These are phyloP conservation scores for Aspergillus niger DNA, from an alignment of 2,329 filamentous ascomycete genomes.

Conservation along the genomic window DNA sequence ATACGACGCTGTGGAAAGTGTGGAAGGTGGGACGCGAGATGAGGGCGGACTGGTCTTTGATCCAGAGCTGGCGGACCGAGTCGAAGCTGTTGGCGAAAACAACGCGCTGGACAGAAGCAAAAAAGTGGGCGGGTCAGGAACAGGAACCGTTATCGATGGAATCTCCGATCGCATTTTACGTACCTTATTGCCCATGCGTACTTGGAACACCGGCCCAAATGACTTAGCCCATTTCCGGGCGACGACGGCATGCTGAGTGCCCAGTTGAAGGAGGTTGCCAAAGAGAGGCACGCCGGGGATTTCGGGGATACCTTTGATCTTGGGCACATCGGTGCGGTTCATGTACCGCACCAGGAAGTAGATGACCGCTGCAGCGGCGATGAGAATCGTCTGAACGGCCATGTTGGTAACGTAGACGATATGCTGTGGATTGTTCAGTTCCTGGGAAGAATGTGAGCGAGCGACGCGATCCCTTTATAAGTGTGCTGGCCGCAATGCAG, in stretches of 20 bases:
- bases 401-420: conserved; percentile 19
- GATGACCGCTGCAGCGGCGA: conserved; percentile 39
- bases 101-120: conserved; percentile 54
- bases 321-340: conserved; percentile 58
- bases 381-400: conserved; percentile 33
- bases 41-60: conserved; percentile 74
- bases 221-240: conserved; percentile 60
- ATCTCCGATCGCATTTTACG: neutral
- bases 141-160: neutral
- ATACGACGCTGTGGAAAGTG: conserved; percentile 79
- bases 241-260: conserved; percentile 58
- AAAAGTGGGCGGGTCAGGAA: neutral
- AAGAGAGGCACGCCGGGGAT: conserved; percentile 64
- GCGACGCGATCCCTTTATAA: neutral
- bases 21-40: conserved; percentile 78
- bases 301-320: conserved; percentile 64
- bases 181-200: conserved; percentile 68
- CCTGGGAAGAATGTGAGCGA: neutral
- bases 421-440: neutral
- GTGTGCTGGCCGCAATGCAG: neutral
- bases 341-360: conserved; percentile 47
- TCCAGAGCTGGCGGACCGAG: conserved; percentile 71
- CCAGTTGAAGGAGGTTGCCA: conserved; percentile 64
- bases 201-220: conserved; percentile 67
- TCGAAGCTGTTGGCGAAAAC: conserved; percentile 79